Conservation (phyloP, 2,329 filamentous ascomycete genomes). For the Microdochium trichocladiopsis region DNA sequence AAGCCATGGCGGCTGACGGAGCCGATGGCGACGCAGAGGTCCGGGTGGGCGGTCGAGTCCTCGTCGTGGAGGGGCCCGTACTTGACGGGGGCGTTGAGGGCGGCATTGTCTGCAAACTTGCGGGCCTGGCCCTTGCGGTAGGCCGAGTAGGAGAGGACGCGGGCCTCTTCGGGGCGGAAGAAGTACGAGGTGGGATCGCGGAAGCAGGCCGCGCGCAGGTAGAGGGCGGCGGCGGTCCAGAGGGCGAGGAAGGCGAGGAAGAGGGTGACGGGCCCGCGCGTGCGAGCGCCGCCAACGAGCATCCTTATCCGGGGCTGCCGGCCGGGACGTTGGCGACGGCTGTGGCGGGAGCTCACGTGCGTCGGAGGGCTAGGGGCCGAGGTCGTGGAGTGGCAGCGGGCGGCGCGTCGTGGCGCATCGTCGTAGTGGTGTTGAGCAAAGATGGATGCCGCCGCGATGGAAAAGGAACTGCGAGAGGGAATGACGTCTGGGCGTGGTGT, state of each 20-base stretch:
- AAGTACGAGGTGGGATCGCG: slow-evolving; percentile 15
- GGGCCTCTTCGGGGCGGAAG: slow-evolving; percentile 13
- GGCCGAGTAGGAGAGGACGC: slow-evolving; percentile 13
- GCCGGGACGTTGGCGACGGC: no score
- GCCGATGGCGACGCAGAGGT: slow-evolving; percentile 11
- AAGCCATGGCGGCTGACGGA: slow-evolving; percentile 13
- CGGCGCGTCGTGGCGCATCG: no score
- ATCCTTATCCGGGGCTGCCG: no score
- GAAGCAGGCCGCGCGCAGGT: slow-evolving; percentile 12
- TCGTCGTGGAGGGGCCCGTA: background rate
- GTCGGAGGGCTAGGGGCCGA: no score
- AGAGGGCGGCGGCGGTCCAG: slow-evolving; percentile 9
- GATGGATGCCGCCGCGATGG: no score
- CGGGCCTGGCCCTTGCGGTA: slow-evolving; percentile 13
- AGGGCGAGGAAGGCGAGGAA: slow-evolving; percentile 12
- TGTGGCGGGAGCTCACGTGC: no score
- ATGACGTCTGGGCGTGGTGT: no score
- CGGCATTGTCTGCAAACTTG: slow-evolving; percentile 11
- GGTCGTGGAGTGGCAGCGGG: no score
- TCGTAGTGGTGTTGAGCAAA: no score
- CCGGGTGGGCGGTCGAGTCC: slow-evolving; percentile 1
- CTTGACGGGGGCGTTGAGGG: slow-evolving; percentile 7
- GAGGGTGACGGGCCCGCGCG: slow-evolving; percentile 10
- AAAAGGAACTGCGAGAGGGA: no score
- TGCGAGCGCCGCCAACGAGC: background rate